A percentile compares a stretch with the other conserved stretches of the same genome.
Evolutionary conservation across 139 green algal genomes (phyloP).

Genomic region (Chlamydomonas sp.): DNA sequence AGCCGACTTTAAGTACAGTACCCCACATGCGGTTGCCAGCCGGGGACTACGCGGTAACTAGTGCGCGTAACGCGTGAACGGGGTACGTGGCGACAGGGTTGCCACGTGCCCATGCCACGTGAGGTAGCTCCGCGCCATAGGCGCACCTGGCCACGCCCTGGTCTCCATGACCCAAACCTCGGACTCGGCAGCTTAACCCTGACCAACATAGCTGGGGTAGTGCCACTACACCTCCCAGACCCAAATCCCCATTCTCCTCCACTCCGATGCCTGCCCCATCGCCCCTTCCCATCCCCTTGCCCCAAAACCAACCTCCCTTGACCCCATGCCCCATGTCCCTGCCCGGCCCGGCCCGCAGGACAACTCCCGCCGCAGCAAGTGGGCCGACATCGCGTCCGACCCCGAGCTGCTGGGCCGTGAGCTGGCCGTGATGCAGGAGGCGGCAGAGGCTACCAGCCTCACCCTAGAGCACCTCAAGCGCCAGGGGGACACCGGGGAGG

Average conservation of each 20-base stretch:
- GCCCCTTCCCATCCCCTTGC: background rate
- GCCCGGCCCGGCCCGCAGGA: background rate
- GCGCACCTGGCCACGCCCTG: too few relatives aligned
- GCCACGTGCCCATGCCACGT: too few relatives aligned
- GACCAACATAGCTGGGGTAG: background rate
- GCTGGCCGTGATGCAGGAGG: constrained; percentile 35
- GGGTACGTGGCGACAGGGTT: too few relatives aligned
- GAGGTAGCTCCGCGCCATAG: too few relatives aligned
- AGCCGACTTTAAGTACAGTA: background rate
- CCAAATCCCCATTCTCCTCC: background rate
- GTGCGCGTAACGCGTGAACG: too few relatives aligned
- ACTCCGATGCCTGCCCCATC: background rate
- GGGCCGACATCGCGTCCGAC: constrained; percentile 19
- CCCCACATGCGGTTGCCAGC: background rate
- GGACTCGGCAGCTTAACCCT: background rate
- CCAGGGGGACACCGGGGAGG: background rate
- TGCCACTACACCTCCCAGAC: background rate
- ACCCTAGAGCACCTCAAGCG: constrained; percentile 23
- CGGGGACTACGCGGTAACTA: too few relatives aligned
- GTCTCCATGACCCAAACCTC: too few relatives aligned
- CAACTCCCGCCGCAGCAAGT: background rate
- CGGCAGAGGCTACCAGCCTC: constrained; percentile 20
- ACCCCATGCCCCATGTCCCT: too few relatives aligned
- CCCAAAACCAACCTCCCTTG: background rate
- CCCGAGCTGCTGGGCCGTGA: background rate